Percentiles rank a stretch among this genome's conserved stretches.
These are phyloP conservation scores for Forsythia viridissima DNA, from an alignment of 257 asterid genomes.

Conservation along the genomic window DNA sequence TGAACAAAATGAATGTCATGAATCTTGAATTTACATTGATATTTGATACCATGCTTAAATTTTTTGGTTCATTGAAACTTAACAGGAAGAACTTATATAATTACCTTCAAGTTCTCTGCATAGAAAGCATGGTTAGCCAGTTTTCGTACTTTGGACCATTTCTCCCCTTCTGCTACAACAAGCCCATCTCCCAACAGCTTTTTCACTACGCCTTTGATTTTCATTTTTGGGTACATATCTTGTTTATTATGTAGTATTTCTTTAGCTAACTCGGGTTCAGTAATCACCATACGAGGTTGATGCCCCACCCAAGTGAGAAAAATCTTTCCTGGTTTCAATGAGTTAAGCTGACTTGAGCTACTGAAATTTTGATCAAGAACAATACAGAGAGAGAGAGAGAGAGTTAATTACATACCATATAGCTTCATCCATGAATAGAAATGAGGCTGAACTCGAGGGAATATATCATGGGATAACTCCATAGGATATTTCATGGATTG, in stretches of 20 bases:
- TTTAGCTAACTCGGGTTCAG: conserved; percentile 56
- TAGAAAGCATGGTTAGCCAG: conserved; percentile 67
- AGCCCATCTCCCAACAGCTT: conserved; percentile 58
- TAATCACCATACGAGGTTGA: conserved; percentile 51
- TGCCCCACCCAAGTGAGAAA: conserved; percentile 50
- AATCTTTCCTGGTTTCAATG: conserved; percentile 40
- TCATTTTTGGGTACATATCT: conserved; percentile 36
- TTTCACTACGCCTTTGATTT: conserved; percentile 25
- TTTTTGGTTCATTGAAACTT: too few species aligned
- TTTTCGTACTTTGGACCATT: conserved; percentile 55
- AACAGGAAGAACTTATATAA: background rate
- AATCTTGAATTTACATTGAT: background rate
- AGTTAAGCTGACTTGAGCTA: background rate
- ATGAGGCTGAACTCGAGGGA: conserved; percentile 47
- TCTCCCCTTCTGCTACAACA: conserved; percentile 38
- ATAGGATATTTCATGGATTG: conserved; percentile 40
- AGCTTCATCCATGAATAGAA: conserved; percentile 47
- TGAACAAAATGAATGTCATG: background rate
- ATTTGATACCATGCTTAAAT: too few species aligned
- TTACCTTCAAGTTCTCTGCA: conserved; percentile 56
- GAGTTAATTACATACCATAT: conserved; percentile 37
- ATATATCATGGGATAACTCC: conserved; percentile 58
- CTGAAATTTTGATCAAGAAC: background rate
- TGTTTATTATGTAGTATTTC: conserved; percentile 51
- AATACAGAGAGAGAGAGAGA: background rate